Percentiles rank a stretch among this genome's conserved stretches.
Conservation (phyloP, 106 monocot species). For the Allium sativum region DNA sequence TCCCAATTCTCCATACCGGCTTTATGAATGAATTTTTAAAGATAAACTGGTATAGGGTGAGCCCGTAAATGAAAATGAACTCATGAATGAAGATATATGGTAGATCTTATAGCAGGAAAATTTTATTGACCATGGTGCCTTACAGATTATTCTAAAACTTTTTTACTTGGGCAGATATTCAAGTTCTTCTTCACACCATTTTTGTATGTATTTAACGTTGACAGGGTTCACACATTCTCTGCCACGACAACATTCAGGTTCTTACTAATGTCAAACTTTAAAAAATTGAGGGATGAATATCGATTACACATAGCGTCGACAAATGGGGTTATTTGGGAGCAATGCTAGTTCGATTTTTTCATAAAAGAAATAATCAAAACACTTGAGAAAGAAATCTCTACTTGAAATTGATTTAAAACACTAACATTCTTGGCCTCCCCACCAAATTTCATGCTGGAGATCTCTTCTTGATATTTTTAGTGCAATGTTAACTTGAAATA, state of each 20-base stretch:
- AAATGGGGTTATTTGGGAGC: slow-evolving; percentile 43
- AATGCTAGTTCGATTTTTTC: slow-evolving; percentile 20
- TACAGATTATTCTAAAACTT: slow-evolving; percentile 9
- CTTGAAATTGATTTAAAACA: slow-evolving; percentile 27
- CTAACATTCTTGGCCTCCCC: slow-evolving; percentile 47
- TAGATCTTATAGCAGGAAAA: no score
- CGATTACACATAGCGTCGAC: slow-evolving; percentile 33
- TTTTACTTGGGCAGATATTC: slow-evolving; percentile 11
- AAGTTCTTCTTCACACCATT: slow-evolving; percentile 7
- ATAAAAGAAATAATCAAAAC: slow-evolving; percentile 51
- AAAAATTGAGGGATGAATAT: slow-evolving; percentile 43
- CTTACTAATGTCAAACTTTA: slow-evolving; percentile 8
- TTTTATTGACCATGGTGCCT: slow-evolving; percentile 11
- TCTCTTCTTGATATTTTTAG: slow-evolving; percentile 40
- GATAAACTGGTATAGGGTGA: neutral
- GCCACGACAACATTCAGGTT: neutral
- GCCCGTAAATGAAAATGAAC: neutral
- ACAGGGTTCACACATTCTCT: slow-evolving; percentile 11
- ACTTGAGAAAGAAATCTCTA: slow-evolving; percentile 45
- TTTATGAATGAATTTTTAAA: neutral
- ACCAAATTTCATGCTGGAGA: slow-evolving; percentile 51
- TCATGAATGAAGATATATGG: neutral
- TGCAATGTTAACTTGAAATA: slow-evolving; percentile 55
- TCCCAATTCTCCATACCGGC: neutral
- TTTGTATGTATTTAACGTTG: slow-evolving; percentile 18